phyloP scores from a whole-genome alignment of 78 protist genomes.

The Neovahlkampfia damariscottae region DNA sequence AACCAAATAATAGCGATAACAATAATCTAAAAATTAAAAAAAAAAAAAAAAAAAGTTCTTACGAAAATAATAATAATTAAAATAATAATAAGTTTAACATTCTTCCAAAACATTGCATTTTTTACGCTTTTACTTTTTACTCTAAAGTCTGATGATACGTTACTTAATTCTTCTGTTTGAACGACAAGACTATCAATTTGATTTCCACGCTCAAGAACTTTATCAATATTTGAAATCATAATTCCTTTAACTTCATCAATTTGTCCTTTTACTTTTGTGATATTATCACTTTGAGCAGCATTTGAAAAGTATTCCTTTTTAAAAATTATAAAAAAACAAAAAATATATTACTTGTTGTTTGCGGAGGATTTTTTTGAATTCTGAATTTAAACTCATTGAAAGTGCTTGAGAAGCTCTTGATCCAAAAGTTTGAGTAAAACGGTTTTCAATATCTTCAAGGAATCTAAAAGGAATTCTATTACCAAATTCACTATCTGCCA shows the following conservation, averaged over 20 bases:
- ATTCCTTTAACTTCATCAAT: not conserved
- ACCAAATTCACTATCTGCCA: not conserved
- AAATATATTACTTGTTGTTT: too few relatives aligned
- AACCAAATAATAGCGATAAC: not conserved
- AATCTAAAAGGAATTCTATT: not conserved
- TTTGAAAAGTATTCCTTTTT: constrained; percentile 3
- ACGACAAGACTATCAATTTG: not conserved
- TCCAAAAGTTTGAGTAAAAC: not conserved
- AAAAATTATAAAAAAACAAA: too few relatives aligned
- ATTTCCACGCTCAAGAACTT: not conserved
- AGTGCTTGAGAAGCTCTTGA: not conserved
- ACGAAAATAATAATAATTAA: not conserved
- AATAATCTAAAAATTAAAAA: not conserved
- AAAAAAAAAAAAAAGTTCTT: not conserved
- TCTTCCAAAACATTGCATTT: not conserved
- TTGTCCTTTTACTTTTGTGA: not conserved
- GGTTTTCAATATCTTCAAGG: not conserved
- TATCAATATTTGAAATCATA: not conserved
- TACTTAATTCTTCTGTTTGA: not conserved
- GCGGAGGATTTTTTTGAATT: not conserved
- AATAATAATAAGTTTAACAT: not conserved
- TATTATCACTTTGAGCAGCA: not conserved
- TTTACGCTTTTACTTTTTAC: not conserved
- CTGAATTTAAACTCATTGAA: not conserved
- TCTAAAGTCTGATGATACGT: not conserved